A percentile compares a stretch with the other conserved stretches of the same genome.
These are phyloP conservation scores for Akanthomyces lecanii DNA, from an alignment of 2,329 filamentous ascomycete genomes.

Conservation along the genomic window DNA sequence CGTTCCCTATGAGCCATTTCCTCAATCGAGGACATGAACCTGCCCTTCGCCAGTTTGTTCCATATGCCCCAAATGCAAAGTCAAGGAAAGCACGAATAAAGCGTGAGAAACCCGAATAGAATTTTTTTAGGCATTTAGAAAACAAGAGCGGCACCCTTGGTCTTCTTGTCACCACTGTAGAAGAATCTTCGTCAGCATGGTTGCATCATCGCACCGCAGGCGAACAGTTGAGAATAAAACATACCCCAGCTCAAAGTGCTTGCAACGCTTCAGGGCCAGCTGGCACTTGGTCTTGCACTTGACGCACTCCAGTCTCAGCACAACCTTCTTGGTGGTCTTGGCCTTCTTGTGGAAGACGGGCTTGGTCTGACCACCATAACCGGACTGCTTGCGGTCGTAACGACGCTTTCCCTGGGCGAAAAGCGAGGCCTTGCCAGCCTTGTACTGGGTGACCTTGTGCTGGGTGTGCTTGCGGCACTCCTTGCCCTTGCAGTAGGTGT, in stretches of 20 bases:
- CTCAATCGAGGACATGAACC: slow-evolving; percentile 42
- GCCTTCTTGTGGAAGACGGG: slow-evolving; percentile 99
- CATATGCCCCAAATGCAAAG: slow-evolving; percentile 41
- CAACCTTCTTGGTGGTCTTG: slow-evolving; percentile 99
- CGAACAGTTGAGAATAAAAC: slow-evolving; percentile 34
- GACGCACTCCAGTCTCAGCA: slow-evolving; percentile 96
- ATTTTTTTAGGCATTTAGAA: slow-evolving; percentile 67
- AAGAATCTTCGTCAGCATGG: slow-evolving; percentile 37
- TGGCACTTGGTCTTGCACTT: slow-evolving; percentile 97
- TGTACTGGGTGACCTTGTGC: slow-evolving; percentile 95
- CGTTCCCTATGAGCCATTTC: slow-evolving; percentile 41
- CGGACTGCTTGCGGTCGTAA: slow-evolving; percentile 98
- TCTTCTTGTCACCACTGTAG: slow-evolving; percentile 99
- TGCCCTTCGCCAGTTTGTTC: slow-evolving; percentile 43
- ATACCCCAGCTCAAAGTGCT: slow-evolving; percentile 99
- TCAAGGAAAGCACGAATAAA: slow-evolving; percentile 40
- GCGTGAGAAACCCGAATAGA: slow-evolving; percentile 34
- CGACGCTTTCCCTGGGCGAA: slow-evolving; percentile 99
- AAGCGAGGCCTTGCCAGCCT: slow-evolving; percentile 91
- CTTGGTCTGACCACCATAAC: slow-evolving; percentile 99
- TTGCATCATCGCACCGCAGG: neutral
- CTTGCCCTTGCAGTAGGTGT: slow-evolving; percentile 97
- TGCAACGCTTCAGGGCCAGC: slow-evolving; percentile 98
- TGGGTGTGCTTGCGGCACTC: slow-evolving; percentile 88
- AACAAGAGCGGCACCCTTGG: slow-evolving; percentile 98